These are phyloP conservation scores for Pulchroboletus neoregius DNA, from an alignment of 1,284 basidiomycete genomes.

Conservation along the genomic window DNA sequence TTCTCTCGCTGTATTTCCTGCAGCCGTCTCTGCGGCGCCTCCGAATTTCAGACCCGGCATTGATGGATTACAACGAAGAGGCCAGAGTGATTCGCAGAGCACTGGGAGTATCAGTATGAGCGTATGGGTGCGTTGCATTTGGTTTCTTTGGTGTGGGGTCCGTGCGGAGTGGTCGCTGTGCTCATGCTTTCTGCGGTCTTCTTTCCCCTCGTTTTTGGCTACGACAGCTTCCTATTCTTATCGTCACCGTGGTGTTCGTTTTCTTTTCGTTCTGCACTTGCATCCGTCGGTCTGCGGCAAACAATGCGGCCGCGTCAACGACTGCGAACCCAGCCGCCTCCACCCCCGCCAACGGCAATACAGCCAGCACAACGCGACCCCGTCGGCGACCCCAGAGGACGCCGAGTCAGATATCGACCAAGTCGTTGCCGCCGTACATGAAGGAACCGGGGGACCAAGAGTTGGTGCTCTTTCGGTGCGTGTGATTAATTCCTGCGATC, in stretches of 20 bases:
- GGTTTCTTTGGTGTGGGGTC: not conserved
- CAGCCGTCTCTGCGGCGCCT: constrained; percentile 14
- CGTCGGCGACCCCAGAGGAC: constrained; percentile 50
- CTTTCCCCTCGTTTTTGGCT: no score
- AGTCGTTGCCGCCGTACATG: constrained; percentile 67
- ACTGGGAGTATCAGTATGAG: constrained; percentile 15
- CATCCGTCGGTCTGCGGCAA: constrained; percentile 15
- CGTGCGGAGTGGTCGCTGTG: not conserved
- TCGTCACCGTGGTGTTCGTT: constrained; percentile 22
- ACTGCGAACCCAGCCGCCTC: not conserved
- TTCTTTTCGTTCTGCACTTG: constrained; percentile 25
- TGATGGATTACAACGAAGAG: constrained; percentile 1
- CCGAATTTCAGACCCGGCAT: not conserved
- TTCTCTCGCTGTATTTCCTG: constrained; percentile 3
- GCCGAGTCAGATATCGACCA: constrained; percentile 66
- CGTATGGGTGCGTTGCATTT: constrained; percentile 24
- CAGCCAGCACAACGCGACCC: constrained; percentile 21
- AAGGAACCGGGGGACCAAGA: constrained; percentile 78
- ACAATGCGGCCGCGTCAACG: not conserved
- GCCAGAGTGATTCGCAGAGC: not conserved
- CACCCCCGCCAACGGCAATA: not conserved
- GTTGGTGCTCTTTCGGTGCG: constrained; percentile 66
- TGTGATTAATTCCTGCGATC: not conserved
- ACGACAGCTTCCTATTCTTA: constrained; percentile 27
- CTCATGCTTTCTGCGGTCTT: constrained; percentile 8